These are phyloP conservation scores for Penicillium riverlandense DNA, from an alignment of 495 filamentous ascomycete genomes.

Conservation along the genomic window DNA sequence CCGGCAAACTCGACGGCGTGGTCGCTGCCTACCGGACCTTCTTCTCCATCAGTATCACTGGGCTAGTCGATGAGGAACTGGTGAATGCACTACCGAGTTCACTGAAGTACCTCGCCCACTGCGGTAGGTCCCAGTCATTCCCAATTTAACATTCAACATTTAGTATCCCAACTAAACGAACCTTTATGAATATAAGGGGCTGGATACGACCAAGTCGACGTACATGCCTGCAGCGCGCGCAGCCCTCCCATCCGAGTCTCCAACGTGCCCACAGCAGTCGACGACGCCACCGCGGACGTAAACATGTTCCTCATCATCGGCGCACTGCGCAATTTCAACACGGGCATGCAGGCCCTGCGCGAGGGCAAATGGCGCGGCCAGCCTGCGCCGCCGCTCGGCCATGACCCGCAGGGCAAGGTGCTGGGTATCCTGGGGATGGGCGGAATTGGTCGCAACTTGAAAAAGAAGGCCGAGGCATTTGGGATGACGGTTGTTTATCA, in stretches of 20 bases:
- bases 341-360: slow-evolving; percentile 53
- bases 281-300: slow-evolving; percentile 75
- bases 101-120: slow-evolving; percentile 48
- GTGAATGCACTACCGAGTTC: slow-evolving; percentile 50
- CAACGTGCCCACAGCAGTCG: slow-evolving; percentile 73
- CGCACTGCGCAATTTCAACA: slow-evolving; percentile 64
- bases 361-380: slow-evolving; percentile 50
- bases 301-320: slow-evolving; percentile 74
- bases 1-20: slow-evolving; percentile 61
- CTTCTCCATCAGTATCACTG: slow-evolving; percentile 57
- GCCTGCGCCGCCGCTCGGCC: slow-evolving; percentile 41
- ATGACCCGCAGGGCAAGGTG: slow-evolving; percentile 58
- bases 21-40: slow-evolving; percentile 74
- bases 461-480: slow-evolving; percentile 50
- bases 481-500: slow-evolving; percentile 65
- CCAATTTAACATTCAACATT: too few relatives aligned
- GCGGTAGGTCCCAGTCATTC: slow-evolving; percentile 26
- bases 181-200: slow-evolving; percentile 38
- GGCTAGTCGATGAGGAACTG: slow-evolving; percentile 59
- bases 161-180: neutral
- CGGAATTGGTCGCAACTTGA: slow-evolving; percentile 64
- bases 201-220: slow-evolving; percentile 75
- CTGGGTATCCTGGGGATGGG: slow-evolving; percentile 83
- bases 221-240: slow-evolving; percentile 59
- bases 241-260: slow-evolving; percentile 56